A percentile compares a stretch with the other conserved stretches of the same genome.
Evolutionary conservation across 805 yeast species (phyloP).

Genomic region (Ogataea zsoltii): DNA sequence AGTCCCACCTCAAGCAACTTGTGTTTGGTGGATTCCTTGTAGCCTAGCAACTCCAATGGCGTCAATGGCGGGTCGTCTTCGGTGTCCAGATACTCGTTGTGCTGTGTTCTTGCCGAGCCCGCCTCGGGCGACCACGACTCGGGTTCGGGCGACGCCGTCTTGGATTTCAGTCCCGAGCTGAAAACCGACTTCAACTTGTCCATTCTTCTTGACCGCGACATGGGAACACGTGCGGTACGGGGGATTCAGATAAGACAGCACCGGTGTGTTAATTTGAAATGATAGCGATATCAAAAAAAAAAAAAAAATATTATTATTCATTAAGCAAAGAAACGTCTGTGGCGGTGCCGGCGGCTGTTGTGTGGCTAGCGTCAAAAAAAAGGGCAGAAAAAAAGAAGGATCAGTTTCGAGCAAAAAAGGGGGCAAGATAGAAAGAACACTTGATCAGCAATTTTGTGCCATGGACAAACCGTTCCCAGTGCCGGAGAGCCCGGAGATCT

Average conservation of each 20-base stretch:
- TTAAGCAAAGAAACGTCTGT: not conserved
- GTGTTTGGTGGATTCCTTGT: slow-evolving; percentile 55
- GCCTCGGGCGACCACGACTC: not conserved
- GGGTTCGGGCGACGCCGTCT: slow-evolving; percentile 14
- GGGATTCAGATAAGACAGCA: too few relatives aligned
- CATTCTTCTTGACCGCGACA: slow-evolving; percentile 18
- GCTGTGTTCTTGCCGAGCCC: not conserved
- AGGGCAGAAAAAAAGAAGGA: not conserved
- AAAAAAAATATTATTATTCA: not conserved
- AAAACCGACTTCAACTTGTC: slow-evolving; percentile 20
- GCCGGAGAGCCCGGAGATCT: slow-evolving; percentile 15
- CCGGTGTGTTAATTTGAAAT: not conserved
- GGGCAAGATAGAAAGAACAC: not conserved
- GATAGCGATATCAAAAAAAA: not conserved
- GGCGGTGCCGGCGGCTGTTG: not conserved
- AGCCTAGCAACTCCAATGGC: slow-evolving; percentile 61
- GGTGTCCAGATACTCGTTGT: slow-evolving; percentile 7
- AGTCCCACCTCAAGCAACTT: slow-evolving; percentile 55
- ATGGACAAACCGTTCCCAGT: slow-evolving; percentile 4
- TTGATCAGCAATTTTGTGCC: not conserved
- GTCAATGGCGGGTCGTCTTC: slow-evolving; percentile 48
- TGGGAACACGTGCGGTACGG: too few relatives aligned
- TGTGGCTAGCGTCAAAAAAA: not conserved
- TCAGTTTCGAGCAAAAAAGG: too few relatives aligned
- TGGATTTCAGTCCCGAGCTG: slow-evolving; percentile 14